Evolutionary conservation across 805 yeast genomes (phyloP).

Genomic region (Wickerhamiella sorbophila): DNA sequence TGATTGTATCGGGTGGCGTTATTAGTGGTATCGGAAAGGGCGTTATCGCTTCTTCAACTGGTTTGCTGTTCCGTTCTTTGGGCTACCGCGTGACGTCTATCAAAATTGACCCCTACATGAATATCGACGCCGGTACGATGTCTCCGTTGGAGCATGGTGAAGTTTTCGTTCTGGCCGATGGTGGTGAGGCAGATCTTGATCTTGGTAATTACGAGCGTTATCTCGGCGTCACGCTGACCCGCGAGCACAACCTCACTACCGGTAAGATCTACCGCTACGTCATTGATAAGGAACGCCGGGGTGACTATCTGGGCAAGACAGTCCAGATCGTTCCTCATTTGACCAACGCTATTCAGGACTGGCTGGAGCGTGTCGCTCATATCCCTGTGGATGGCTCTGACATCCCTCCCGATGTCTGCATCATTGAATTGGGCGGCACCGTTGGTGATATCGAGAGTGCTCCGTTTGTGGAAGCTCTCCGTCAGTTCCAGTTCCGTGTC

Average conservation of each 20-base stretch:
- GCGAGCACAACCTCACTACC: slow-evolving; percentile 93
- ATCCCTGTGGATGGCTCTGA: slow-evolving; percentile 87
- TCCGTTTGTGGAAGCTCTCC: slow-evolving; percentile 95
- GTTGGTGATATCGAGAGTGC: slow-evolving; percentile 99
- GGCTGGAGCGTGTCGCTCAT: slow-evolving; percentile 88
- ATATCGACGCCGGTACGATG: slow-evolving; percentile 99
- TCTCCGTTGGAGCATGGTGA: slow-evolving; percentile 98
- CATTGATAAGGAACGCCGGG: slow-evolving; percentile 85
- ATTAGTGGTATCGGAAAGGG: slow-evolving; percentile 99
- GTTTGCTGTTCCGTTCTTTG: slow-evolving; percentile 79
- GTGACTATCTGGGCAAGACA: slow-evolving; percentile 97
- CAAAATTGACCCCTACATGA: slow-evolving; percentile 98
- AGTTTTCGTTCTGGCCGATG: slow-evolving; percentile 93
- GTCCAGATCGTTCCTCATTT: slow-evolving; percentile 98
- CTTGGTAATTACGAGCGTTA: slow-evolving; percentile 97
- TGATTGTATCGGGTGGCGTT: slow-evolving; percentile 98
- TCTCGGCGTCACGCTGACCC: slow-evolving; percentile 81
- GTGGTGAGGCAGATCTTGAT: slow-evolving; percentile 98
- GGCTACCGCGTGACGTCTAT: slow-evolving; percentile 94
- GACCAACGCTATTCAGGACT: slow-evolving; percentile 93
- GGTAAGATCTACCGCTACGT: slow-evolving; percentile 94
- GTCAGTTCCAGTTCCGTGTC: slow-evolving; percentile 97
- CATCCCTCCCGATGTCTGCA: slow-evolving; percentile 87
- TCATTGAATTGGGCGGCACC: slow-evolving; percentile 96
- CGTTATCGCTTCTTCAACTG: slow-evolving; percentile 92